Percentiles rank a stretch among this genome's conserved stretches.
Evolutionary conservation across 164 flowering plant species (phyloP).

Genomic region (Umbellularia californica): DNA sequence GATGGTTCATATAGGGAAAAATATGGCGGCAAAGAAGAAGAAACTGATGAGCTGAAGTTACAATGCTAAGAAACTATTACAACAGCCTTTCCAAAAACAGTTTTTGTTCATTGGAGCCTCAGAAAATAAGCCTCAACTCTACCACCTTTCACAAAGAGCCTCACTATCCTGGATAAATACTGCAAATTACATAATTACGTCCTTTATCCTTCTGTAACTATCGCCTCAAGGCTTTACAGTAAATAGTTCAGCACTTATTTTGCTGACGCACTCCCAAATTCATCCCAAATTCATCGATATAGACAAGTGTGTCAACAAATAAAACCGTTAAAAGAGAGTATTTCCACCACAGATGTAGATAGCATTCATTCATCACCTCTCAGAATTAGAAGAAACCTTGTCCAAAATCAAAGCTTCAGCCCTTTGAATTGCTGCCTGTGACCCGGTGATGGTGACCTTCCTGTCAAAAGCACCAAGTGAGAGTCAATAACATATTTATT

Average conservation of each 20-base stretch:
- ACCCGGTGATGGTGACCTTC: slow-evolving; percentile 94
- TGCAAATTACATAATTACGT: not conserved
- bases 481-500: not conserved
- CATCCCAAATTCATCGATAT: slow-evolving; percentile 4
- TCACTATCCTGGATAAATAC: not conserved
- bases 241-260: not conserved
- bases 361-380: slow-evolving; percentile 37
- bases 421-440: slow-evolving; percentile 69
- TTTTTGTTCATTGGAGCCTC: slow-evolving; percentile 8
- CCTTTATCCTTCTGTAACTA: not conserved
- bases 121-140: not conserved
- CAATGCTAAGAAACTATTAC: slow-evolving; percentile 10
- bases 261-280: not conserved
- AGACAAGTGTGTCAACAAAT: not conserved
- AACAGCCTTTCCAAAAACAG: slow-evolving; percentile 9
- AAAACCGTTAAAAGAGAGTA: not conserved
- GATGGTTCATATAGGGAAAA: not conserved
- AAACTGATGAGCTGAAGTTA: not conserved
- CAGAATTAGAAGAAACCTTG: slow-evolving; percentile 70
- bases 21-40: not conserved
- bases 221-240: not conserved
- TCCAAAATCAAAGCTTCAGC: slow-evolving; percentile 85
- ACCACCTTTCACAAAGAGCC: not conserved
- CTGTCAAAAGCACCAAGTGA: slow-evolving; percentile 35
- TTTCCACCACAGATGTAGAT: not conserved